Evolutionary conservation across 371 early-diverging fungal genomes (phyloP), one percentile per base, ranked within the genome.

Genomic region (Mucor sp.): DNA sequence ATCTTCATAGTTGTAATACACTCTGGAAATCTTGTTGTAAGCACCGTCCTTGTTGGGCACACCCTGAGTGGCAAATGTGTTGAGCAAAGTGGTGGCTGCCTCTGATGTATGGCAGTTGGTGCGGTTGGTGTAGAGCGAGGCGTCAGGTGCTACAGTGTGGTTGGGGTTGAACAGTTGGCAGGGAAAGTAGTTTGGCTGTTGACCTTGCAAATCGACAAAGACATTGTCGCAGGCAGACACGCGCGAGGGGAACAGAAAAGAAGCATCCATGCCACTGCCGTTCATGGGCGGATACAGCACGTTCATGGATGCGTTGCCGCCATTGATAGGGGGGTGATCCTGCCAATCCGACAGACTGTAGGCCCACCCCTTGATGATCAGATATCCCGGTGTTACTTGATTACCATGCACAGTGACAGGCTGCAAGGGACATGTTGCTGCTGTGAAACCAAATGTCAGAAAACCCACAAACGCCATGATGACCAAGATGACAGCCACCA

Each of bases 1-100:
- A 67, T 91, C 90, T 6, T 85, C 76, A 89, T 91, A 93, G 30
- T 80, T 77, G 70, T 90, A 94, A 70, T 88, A 91, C 1, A 88
- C 78, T 30, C 84, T 83, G 53, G 87, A 75, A 53, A 70, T 60
- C 61, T 77, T 79, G 57, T 65, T 67, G 9, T 68, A 68, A 6
- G 50, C 68, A 0, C 75, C 74, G 7, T 70, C 64, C 0, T 39
- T 66, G 4, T 60, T 66, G 6, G 76, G 78, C 4, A 76, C 74
- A 58, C 84, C 75, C 64, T 77, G 11, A 32, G 62, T 70, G 17
- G 62, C 65, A 63, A 75, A 82, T 60, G 37, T 66, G 21, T 59
- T 68, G 56, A 41, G 72, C 69, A 72, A 72, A 17, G 75, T 74
- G n/a, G 60, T 66, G 44, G 84, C 78, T n/a, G 82, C 78, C 4